A percentile compares a stretch with the other conserved stretches of the same genome.
These are phyloP conservation scores for Blastocladiella emersonii DNA, from an alignment of 371 early-diverging fungal genomes.

Conservation along the genomic window DNA sequence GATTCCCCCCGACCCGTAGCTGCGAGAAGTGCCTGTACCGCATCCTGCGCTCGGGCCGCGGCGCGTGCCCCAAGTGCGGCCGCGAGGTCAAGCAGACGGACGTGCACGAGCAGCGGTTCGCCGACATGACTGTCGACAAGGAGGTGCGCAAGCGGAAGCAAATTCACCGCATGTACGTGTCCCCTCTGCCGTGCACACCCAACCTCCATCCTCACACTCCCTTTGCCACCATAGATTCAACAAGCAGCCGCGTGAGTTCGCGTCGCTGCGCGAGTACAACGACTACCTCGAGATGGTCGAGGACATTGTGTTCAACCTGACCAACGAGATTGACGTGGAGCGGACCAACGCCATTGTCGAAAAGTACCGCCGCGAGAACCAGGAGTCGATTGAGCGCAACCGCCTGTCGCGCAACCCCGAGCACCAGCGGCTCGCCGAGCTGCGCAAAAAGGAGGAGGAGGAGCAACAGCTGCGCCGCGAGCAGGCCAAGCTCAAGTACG, in stretches of 20 bases:
- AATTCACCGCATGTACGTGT: constrained; percentile 53
- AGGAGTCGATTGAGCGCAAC: constrained; percentile 60
- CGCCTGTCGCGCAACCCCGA: constrained; percentile 20
- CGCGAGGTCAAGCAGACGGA: constrained; percentile 64
- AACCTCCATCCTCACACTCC: too few species aligned
- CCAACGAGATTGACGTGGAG: constrained; percentile 71
- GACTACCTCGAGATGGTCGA: constrained; percentile 87
- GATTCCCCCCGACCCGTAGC: constrained; percentile 23
- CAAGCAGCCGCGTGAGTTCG: constrained; percentile 80
- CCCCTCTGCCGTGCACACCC: too few species aligned
- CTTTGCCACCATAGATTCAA: too few species aligned
- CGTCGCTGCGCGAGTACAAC: constrained; percentile 54
- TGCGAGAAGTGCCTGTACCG: constrained; percentile 84
- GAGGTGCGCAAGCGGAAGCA: constrained; percentile 81
- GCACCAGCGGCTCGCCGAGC: constrained; percentile 4
- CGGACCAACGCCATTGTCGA: constrained; percentile 69
- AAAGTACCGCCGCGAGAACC: constrained; percentile 61
- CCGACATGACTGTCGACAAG: constrained; percentile 85
- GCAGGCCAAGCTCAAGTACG: constrained; percentile 22
- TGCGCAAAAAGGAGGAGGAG: constrained; percentile 10
- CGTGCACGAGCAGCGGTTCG: constrained; percentile 81
- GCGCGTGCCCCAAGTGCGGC: constrained; percentile 85
- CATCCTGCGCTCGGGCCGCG: constrained; percentile 69
- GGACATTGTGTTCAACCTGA: constrained; percentile 70
- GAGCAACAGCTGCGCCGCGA: constrained; percentile 15